Base-by-base conservation (phyloP, 139 green algal genomes). In the Ulvella scutata region DNA sequence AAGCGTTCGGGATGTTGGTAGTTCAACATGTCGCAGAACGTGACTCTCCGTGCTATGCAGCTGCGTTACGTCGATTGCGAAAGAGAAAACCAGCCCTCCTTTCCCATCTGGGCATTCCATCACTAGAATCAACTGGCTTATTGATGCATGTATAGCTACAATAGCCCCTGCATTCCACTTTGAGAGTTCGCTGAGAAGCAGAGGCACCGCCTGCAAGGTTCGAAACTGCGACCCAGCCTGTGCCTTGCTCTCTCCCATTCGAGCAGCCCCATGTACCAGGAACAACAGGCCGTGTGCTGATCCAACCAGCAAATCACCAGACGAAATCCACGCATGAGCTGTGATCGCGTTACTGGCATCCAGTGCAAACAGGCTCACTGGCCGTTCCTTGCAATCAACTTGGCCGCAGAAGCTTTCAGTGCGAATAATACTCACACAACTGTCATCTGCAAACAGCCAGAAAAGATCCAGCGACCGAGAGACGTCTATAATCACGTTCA, bases 361-460 rank as follows among this genome's bases (percentile, higher is more conserved):
- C 17, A 67, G 20, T 7, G 9, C 51, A 9, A 26, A 36, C 4
- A 67, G n/a, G 33, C 33, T 26, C 33, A 67, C 17, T 10, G 31
- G 51, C n/a, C 51, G 33, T 9, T 29, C 4, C 51, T 67, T 67
- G 2, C 31, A n/a, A 67, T 67, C 51, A 29, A 23, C 33, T n/a
- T 26, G 17, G 9, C 17, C 51, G 13, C 31, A 23, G 9, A 67
- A n/a, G 51, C n/a, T n/a, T 23, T 67, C 51, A n/a, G 33, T 10
- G 20, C 51, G 51, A 23, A 67, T 67, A 29, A 67, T 29, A 23
- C 33, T 67, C n/a, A 67, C 33, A 10, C n/a, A 26, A 67, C 51
- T 26, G 31, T 67, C 51, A 67, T 67, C 51, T 67, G 51, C 51
- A 67, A 67, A n/a, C n/a, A n/a, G n/a, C n/a, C n/a, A n/a, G n/a